Percentiles rank a stretch among this genome's conserved stretches.
These are phyloP conservation scores for Trichoderma erinaceum DNA, from an alignment of 495 filamentous ascomycete genomes.

Conservation along the genomic window DNA sequence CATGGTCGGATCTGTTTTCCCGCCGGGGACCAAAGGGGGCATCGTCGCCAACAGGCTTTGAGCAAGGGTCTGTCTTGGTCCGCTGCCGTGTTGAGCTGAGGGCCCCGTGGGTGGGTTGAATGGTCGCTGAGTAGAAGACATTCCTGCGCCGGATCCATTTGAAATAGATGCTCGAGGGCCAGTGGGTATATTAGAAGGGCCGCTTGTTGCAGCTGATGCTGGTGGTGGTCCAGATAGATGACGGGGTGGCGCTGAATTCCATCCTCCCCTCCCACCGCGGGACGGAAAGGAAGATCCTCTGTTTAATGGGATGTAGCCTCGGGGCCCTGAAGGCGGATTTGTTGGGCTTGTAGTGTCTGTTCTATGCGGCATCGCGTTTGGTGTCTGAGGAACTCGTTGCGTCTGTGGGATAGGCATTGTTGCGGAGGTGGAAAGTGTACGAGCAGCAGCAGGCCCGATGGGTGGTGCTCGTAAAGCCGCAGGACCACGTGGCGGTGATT, in stretches of 20 bases:
- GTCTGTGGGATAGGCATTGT: constrained; percentile 26
- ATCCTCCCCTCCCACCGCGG: constrained; percentile 36
- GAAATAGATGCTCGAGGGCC: constrained; percentile 35
- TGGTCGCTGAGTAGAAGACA: constrained; percentile 28
- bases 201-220: constrained; percentile 28
- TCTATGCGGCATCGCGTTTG: constrained; percentile 26
- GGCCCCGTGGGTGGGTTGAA: constrained; percentile 49
- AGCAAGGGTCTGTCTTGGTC: constrained; percentile 31
- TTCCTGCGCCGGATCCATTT: constrained; percentile 15
- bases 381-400: constrained; percentile 27
- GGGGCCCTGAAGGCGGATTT: constrained; percentile 40
- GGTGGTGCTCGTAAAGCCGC: constrained; percentile 42
- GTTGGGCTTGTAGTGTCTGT: constrained; percentile 33
- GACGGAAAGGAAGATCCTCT: constrained; percentile 31
- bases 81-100: constrained; percentile 27
- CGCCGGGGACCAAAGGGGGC: constrained; percentile 37
- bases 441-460: constrained; percentile 38
- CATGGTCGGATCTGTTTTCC: constrained; percentile 34
- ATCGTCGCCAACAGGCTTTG: constrained; percentile 37
- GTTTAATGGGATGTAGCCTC: constrained; percentile 36
- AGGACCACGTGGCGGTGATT: constrained; percentile 42
- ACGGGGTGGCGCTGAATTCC: constrained; percentile 30
- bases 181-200: constrained; percentile 36
- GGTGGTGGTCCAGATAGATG: constrained; percentile 31
- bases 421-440: constrained; percentile 31